These are phyloP conservation scores for Cryptococcus hybrid DNA, from an alignment of 1,284 basidiomycete species.

Conservation along the genomic window DNA sequence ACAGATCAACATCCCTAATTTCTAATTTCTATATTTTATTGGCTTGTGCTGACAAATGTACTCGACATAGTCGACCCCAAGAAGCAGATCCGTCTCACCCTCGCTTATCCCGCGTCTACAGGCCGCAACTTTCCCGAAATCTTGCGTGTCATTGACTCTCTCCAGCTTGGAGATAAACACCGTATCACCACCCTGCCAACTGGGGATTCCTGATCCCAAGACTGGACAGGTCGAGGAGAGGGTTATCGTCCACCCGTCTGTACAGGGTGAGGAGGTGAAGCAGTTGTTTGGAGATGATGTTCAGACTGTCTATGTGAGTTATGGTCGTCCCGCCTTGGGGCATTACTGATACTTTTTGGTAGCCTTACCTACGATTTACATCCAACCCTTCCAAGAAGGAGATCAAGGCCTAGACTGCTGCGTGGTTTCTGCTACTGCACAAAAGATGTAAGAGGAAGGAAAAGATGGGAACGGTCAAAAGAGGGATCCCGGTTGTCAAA, in stretches of 20 bases:
- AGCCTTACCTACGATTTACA: constrained; percentile 57
- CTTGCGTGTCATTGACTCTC: constrained; percentile 75
- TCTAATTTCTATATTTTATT: too few species aligned
- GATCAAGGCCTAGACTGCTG: not conserved
- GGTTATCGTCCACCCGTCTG: constrained; percentile 92
- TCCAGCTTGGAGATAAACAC: constrained; percentile 93
- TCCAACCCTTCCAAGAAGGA: constrained; percentile 42
- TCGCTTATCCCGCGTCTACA: constrained; percentile 87
- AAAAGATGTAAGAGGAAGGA: not conserved
- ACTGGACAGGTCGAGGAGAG: constrained; percentile 88
- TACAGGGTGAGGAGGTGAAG: constrained; percentile 83
- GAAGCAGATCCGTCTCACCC: constrained; percentile 82
- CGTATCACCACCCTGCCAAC: constrained; percentile 29
- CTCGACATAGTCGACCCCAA: constrained; percentile 67
- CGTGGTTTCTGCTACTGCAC: not conserved
- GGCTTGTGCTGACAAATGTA: too few species aligned
- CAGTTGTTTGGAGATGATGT: constrained; percentile 56
- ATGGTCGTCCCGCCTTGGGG: too few species aligned
- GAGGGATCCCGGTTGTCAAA: too few species aligned
- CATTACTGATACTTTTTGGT: not conserved
- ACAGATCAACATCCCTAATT: not conserved
- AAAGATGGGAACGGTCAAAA: not conserved
- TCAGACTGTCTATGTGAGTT: constrained; percentile 51
- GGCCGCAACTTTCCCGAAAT: constrained; percentile 74
- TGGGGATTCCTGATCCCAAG: constrained; percentile 1